Conservation (phyloP, 148 eudicot genomes). For the Vaccinium myrtillus region DNA sequence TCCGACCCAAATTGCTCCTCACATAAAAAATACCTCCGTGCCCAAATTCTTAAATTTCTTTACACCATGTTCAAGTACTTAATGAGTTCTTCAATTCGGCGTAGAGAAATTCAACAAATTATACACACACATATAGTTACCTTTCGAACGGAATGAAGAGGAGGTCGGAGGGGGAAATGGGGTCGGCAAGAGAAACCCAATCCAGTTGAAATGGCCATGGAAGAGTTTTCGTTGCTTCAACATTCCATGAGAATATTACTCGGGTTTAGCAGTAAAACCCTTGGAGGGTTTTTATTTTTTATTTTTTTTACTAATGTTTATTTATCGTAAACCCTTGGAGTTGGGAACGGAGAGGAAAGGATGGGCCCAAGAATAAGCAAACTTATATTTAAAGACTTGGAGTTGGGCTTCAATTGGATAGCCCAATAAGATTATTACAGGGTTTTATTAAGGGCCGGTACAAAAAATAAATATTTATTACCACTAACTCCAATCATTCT, state of each 20-base stretch:
- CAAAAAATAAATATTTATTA: too few species aligned
- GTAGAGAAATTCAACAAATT: too few species aligned
- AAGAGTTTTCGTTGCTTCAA: background rate
- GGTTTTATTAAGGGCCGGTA: background rate
- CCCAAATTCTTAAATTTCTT: too few species aligned
- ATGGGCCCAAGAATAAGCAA: background rate
- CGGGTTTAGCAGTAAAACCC: conserved; percentile 14
- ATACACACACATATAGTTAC: background rate
- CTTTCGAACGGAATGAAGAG: conserved; percentile 33
- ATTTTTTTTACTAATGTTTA: too few species aligned
- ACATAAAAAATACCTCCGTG: too few species aligned
- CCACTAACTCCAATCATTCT: too few species aligned
- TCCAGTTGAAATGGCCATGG: conserved; percentile 42
- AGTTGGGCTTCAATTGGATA: background rate
- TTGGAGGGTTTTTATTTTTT: background rate
- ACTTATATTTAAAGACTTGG: background rate
- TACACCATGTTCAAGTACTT: too few species aligned
- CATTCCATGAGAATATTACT: background rate
- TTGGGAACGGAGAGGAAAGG: background rate
- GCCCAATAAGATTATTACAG: background rate
- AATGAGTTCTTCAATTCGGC: too few species aligned
- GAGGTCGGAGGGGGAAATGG: conserved; percentile 28
- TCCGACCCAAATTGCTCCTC: too few species aligned
- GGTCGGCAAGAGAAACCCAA: conserved; percentile 27
- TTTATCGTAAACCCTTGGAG: too few species aligned